Percentiles rank a stretch among this genome's conserved stretches.
These are phyloP conservation scores for Pseudocohnilembus persalinus DNA, from an alignment of 169 alveolate genomes.

Conservation along the genomic window DNA sequence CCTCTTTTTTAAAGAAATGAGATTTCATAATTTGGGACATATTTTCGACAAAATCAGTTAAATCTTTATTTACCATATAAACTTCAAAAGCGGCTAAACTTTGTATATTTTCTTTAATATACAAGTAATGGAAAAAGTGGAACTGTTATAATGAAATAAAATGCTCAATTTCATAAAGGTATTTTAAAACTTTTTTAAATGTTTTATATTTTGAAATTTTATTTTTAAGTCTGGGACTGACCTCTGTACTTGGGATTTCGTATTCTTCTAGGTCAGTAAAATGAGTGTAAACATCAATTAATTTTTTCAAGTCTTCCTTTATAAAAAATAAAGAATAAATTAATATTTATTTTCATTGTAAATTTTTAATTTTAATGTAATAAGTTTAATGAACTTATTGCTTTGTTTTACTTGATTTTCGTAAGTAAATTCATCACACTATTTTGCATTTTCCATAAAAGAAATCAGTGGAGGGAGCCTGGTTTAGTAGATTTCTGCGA, in stretches of 20 bases:
- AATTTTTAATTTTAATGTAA: background rate
- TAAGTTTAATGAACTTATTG: no score
- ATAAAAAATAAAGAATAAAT: no score
- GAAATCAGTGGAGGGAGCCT: background rate
- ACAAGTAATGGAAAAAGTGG: background rate
- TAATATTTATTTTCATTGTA: no score
- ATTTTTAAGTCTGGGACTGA: background rate
- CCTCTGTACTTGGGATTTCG: background rate
- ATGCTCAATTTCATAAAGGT: background rate
- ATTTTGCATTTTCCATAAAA: background rate
- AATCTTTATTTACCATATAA: background rate
- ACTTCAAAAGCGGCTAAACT: background rate
- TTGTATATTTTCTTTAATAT: background rate
- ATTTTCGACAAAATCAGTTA: background rate
- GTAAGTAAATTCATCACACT: background rate
- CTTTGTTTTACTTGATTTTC: background rate
- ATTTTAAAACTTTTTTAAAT: no score
- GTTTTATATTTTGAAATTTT: no score
- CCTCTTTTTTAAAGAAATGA: background rate
- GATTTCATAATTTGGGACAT: background rate
- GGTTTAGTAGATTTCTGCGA: background rate
- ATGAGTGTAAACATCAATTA: background rate
- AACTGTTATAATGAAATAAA: background rate
- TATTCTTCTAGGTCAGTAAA: background rate
- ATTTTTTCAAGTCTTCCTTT: background rate